Percentiles rank a stretch among this genome's conserved stretches.
phyloP scores from a whole-genome alignment of 192 early-diverging fungal species.

The Funneliformis geosporum region DNA sequence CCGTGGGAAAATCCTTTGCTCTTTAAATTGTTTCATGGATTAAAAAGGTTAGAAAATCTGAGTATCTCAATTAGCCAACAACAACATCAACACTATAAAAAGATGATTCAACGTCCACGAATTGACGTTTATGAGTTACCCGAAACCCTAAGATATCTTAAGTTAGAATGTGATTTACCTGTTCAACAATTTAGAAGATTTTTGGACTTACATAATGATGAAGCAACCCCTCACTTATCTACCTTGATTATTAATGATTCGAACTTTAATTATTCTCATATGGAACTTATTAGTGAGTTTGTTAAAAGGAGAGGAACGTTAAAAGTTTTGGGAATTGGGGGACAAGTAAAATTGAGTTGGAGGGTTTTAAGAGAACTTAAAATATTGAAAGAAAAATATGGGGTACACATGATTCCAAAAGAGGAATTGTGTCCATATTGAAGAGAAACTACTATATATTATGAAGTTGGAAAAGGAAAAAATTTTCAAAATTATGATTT shows the following conservation, averaged over 20 bases:
- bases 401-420: neutral
- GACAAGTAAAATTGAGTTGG: neutral
- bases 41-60: neutral
- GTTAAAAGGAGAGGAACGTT: neutral
- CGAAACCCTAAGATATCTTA: neutral
- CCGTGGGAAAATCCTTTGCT: neutral
- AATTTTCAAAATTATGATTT: too few species aligned
- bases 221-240: neutral
- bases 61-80: neutral
- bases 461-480: too few species aligned
- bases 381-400: neutral
- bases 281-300: neutral
- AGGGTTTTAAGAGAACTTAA: neutral
- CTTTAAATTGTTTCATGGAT: neutral
- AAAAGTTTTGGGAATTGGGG: constrained; percentile 11
- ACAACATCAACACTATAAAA: neutral
- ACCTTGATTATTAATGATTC: constrained; percentile 6
- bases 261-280: constrained; percentile 9
- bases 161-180: neutral
- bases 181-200: neutral
- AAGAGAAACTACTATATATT: too few species aligned
- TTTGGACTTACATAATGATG: neutral
- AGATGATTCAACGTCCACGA: neutral
- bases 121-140: neutral
- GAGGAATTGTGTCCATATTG: neutral